These are phyloP conservation scores for Nakazawaea anatomiae DNA, from an alignment of 805 yeast genomes.

Conservation along the genomic window DNA sequence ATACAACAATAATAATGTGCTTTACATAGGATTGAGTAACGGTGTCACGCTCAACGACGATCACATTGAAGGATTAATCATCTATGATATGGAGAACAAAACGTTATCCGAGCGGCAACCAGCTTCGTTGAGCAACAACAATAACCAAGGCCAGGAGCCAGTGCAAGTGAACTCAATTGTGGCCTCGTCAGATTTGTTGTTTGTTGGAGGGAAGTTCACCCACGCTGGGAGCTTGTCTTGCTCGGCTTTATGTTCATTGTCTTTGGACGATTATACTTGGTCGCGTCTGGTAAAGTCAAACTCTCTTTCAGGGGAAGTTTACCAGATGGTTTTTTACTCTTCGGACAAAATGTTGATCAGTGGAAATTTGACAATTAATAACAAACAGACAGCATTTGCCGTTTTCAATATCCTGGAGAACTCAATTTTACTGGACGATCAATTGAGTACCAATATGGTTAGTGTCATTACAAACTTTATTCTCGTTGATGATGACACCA, in stretches of 20 bases:
- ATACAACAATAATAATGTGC: slow-evolving; percentile 28
- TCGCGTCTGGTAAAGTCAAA: slow-evolving; percentile 29
- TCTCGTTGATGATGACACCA: slow-evolving; percentile 35
- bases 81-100: slow-evolving; percentile 41
- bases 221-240: slow-evolving; percentile 55
- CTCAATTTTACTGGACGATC: slow-evolving; percentile 15
- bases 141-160: slow-evolving; percentile 17
- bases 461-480: slow-evolving; percentile 35
- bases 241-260: slow-evolving; percentile 60
- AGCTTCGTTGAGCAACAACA: slow-evolving; percentile 29
- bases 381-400: slow-evolving; percentile 35
- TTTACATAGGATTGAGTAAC: slow-evolving; percentile 44
- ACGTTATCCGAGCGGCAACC: slow-evolving; percentile 42
- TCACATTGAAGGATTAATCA: slow-evolving; percentile 38
- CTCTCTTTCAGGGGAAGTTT: slow-evolving; percentile 45
- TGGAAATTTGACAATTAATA: slow-evolving; percentile 47
- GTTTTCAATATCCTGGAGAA: slow-evolving; percentile 46
- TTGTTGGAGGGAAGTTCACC: slow-evolving; percentile 70
- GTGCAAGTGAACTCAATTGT: slow-evolving; percentile 34
- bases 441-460: slow-evolving; percentile 25
- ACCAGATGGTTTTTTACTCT: slow-evolving; percentile 43
- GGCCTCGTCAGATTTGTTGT: slow-evolving; percentile 31
- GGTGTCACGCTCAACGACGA: slow-evolving; percentile 18
- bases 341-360: slow-evolving; percentile 32
- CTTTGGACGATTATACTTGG: slow-evolving; percentile 51